Evolutionary conservation across 305 asterid species (phyloP), one percentile per base, ranked within the genome.

Genomic region (Stenogyne calaminthoides): DNA sequence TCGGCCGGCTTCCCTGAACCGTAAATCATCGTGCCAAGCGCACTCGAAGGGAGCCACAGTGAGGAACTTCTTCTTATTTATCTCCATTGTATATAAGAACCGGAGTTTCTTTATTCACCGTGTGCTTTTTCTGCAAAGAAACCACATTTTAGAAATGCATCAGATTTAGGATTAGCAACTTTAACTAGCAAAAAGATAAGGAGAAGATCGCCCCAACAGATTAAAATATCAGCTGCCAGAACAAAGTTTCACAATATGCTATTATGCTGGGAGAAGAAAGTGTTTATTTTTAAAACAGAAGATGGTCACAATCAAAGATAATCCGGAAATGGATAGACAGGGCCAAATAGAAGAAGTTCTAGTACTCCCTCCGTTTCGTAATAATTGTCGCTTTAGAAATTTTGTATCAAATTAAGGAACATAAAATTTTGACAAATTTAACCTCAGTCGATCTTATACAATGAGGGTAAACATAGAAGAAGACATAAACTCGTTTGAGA

Each of bases 21-120:
- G 80, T 69, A 92, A 80, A 78, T 92, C 90, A 62, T 92, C 97
- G 8, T 80, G 85, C 99, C 99, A 94, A 25, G 97, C 97, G 68
- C 98, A 94, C 82, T 94, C 88, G 57, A 94, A 94, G 0, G 99
- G 99, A 20, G 99, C 97, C 54, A 94, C 99, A 0, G 98, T 94
- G 8, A 94, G 92, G 73, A 86, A 86, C 70, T 80, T 85, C 64
- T 84, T 88, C 72, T 80, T 89, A 83, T 84, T 89, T 77, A 87
- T 83, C 84, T 88, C 97, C 93, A 88, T 87, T 77, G 36, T 66
- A 46, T 16, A 4, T 6, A 47, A 52, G 54, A 77, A 71, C 46
- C 18, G 37, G 52, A n/a, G 61, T 68, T 71, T 80, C 63, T 76
- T 65, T 58, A 27, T 60, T 75, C 78, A 70, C 62, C 64, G 27